phyloP scores from a whole-genome alignment of 2,329 filamentous ascomycete genomes.

The Calonectria hawksworthii region DNA sequence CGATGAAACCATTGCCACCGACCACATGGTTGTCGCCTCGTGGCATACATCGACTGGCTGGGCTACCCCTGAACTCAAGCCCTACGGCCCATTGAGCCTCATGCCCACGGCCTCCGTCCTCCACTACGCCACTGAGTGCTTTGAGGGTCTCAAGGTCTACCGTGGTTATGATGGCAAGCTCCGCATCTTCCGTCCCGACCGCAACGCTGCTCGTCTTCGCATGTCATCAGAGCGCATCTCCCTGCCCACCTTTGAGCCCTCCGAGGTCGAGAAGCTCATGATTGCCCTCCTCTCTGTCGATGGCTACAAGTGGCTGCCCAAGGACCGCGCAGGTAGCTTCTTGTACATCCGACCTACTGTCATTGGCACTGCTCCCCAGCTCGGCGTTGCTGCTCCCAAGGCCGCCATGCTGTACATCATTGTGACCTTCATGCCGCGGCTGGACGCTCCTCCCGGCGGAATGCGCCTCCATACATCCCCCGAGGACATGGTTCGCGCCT shows the following conservation, averaged over 20 bases:
- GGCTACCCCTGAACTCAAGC: slow-evolving; percentile 79
- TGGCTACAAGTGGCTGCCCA: slow-evolving; percentile 84
- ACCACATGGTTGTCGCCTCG: slow-evolving; percentile 87
- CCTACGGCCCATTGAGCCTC: slow-evolving; percentile 82
- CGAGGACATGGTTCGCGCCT: slow-evolving; percentile 89
- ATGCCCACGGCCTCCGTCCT: slow-evolving; percentile 86
- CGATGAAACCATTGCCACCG: slow-evolving; percentile 74
- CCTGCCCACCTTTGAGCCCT: slow-evolving; percentile 79
- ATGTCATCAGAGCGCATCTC: slow-evolving; percentile 76
- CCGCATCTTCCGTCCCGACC: slow-evolving; percentile 82
- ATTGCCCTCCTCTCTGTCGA: slow-evolving; percentile 79
- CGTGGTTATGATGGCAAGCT: slow-evolving; percentile 82
- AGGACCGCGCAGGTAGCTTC: slow-evolving; percentile 75
- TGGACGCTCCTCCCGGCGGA: slow-evolving; percentile 67
- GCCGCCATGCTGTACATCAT: slow-evolving; percentile 94
- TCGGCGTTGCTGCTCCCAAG: slow-evolving; percentile 84
- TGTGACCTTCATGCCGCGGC: slow-evolving; percentile 70
- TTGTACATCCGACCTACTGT: slow-evolving; percentile 90
- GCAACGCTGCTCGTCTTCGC: slow-evolving; percentile 77
- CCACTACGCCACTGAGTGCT: slow-evolving; percentile 93
- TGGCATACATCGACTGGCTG: slow-evolving; percentile 79
- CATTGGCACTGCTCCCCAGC: slow-evolving; percentile 84
- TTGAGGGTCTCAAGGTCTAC: slow-evolving; percentile 88
- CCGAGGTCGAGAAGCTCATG: slow-evolving; percentile 81
- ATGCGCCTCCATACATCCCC: slow-evolving; percentile 84